These are phyloP conservation scores for Vigna unguiculata DNA, from an alignment of 306 rosid genomes.

Conservation along the genomic window DNA sequence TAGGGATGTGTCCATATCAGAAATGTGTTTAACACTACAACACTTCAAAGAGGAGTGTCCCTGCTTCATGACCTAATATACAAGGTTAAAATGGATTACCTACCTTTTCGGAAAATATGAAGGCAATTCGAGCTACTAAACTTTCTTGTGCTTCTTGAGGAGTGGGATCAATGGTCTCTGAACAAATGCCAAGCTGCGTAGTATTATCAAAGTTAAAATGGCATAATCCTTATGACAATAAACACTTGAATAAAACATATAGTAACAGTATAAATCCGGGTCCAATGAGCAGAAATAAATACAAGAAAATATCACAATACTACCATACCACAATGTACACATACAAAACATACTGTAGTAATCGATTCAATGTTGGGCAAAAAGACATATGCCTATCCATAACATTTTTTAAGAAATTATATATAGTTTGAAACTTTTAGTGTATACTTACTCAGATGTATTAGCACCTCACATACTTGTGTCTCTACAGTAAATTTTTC, in stretches of 20 bases:
- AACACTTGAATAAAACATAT: conserved; percentile 33
- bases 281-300: neutral
- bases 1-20: neutral
- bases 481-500: too few relatives aligned
- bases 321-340: neutral
- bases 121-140: conserved; percentile 59
- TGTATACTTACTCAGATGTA: too few relatives aligned
- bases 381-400: conserved; percentile 26
- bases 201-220: conserved; percentile 26
- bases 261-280: conserved; percentile 21
- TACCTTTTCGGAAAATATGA: conserved; percentile 81
- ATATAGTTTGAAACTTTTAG: neutral
- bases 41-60: neutral
- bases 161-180: conserved; percentile 51
- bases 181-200: conserved; percentile 76
- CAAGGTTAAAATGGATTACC: conserved; percentile 44
- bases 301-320: conserved; percentile 9
- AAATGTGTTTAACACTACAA: neutral
- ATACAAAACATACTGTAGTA: conserved; percentile 22
- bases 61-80: neutral
- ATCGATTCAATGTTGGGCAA: neutral
- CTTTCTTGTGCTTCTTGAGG: conserved; percentile 66
- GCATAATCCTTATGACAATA: conserved; percentile 4
- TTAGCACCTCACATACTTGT: too few relatives aligned
- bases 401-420: conserved; percentile 6